Evolutionary conservation across 768 basidiomycete genomes (phyloP).

Genomic region (Mycena floridula): DNA sequence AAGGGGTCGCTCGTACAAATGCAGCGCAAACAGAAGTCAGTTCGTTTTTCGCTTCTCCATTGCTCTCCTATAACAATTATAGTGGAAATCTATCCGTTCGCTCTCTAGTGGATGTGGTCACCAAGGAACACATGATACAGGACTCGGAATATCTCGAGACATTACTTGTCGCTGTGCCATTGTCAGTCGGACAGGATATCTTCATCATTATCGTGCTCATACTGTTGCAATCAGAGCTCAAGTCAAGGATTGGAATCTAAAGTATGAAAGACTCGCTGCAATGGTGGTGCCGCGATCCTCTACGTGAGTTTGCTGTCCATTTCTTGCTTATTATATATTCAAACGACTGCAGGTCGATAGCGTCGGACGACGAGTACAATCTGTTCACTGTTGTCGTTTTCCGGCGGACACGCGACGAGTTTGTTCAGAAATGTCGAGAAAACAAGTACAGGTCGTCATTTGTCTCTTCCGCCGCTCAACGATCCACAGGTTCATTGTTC

Average conservation of each 20-base stretch:
- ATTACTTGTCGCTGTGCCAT: conserved; percentile 88
- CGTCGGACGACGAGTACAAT: conserved; percentile 84
- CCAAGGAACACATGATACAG: conserved; percentile 72
- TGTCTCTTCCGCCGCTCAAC: too few relatives aligned
- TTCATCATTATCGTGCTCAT: conserved; percentile 16
- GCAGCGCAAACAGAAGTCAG: conserved; percentile 89
- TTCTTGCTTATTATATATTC: too few relatives aligned
- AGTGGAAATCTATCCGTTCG: conserved; percentile 95
- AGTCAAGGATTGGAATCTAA: conserved; percentile 82
- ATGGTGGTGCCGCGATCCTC: conserved; percentile 96
- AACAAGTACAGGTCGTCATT: conserved; percentile 92
- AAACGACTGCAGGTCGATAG: conserved; percentile 47
- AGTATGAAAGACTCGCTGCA: conserved; percentile 79
- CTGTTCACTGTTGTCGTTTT: conserved; percentile 87
- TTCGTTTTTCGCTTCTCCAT: conserved; percentile 1
- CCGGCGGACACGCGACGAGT: conserved; percentile 86
- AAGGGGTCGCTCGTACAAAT: conserved; percentile 90
- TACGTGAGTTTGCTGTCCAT: conserved; percentile 49
- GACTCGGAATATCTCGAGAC: conserved; percentile 96
- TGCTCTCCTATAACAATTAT: conserved; percentile 8
- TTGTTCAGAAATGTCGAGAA: conserved; percentile 89
- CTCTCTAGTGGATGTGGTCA: conserved; percentile 80
- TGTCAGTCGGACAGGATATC: conserved; percentile 41
- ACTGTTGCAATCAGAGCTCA: conserved; percentile 45
- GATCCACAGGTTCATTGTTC: conserved; percentile 84